Evolutionary conservation across 805 yeast genomes (phyloP), one percentile per base, ranked within the genome.

Genomic region (Yamadazyma paraphyllophila): DNA sequence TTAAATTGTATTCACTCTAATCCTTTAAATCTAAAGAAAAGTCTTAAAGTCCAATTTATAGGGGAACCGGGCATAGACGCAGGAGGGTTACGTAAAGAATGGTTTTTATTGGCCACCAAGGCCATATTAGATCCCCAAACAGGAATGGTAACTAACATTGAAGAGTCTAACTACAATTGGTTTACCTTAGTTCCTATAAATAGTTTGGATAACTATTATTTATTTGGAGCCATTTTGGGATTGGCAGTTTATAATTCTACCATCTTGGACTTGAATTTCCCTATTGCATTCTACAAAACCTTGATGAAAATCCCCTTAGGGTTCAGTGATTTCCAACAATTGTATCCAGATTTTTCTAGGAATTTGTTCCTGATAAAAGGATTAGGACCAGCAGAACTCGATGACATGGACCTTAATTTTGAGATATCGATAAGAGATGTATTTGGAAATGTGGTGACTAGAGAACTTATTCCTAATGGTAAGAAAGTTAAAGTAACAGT

Each of bases 51-150:
- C 7, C 91, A 87, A 55, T 92, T 94, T 61, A 67, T 84, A 3
- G 83, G 83, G 48, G 99, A 92, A 59, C 95, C 91, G 0, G 99
- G 98, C 0, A 78, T 92, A 16, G 99, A 92, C 67, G 97, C 90
- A 0, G 98, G 99, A 2, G 99, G 99, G 0, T 73, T 92, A 47
- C 81, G 85, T 56, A 91, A 90, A 58, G 99, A 92, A 58, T 92
- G 99, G 99, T 91, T 94, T 62, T 70, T 81, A 39, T 65, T 91
- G 33, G 67, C 94, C 33, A 82, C 87, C 1, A 78, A 78, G 47
- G 83, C 84, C 20, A 62, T 92, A 1, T 86, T 91, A 59, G 78
- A 77, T 56, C 85, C 90, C 1, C 69, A 71, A 39, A 78, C 81
- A 27, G 89, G 88, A 0, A 72, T 90, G 62, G 83, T 94, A 49